phyloP scores from a whole-genome alignment of 2,329 filamentous ascomycete species.

The Lecanicillium sp. region DNA sequence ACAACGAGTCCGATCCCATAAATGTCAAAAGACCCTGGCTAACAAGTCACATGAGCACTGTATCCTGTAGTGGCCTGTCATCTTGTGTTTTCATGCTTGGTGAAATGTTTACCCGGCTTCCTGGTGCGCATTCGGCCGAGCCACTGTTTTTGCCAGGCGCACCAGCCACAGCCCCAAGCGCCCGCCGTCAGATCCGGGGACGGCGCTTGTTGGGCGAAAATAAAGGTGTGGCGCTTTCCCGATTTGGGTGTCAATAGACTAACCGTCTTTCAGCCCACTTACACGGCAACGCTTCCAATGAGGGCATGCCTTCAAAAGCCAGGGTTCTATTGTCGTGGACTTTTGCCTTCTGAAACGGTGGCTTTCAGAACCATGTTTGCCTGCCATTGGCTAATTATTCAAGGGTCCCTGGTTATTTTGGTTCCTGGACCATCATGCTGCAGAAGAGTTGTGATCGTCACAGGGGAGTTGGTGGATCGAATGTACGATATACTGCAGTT shows the following conservation, averaged over 20 bases:
- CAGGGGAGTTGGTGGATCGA: too few relatives aligned
- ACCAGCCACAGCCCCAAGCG: background rate
- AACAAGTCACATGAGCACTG: too few relatives aligned
- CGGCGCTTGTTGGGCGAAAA: background rate
- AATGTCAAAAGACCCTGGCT: too few relatives aligned
- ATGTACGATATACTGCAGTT: too few relatives aligned
- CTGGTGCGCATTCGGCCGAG: background rate
- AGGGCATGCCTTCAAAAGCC: background rate
- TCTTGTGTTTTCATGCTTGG: too few relatives aligned
- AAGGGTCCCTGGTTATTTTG: background rate
- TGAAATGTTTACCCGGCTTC: background rate
- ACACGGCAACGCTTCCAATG: background rate
- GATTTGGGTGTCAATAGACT: constrained; percentile 9
- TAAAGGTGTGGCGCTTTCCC: constrained; percentile 3
- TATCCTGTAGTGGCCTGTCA: too few relatives aligned
- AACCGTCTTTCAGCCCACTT: constrained; percentile 1
- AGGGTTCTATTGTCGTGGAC: background rate
- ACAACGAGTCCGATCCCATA: too few relatives aligned
- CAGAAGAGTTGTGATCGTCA: too few relatives aligned
- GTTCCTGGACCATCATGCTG: too few relatives aligned
- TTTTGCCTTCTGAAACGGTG: background rate
- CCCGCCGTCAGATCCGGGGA: background rate
- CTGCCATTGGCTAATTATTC: background rate
- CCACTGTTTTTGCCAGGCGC: background rate
- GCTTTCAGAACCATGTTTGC: background rate